phyloP scores from a whole-genome alignment of 2,329 filamentous ascomycete genomes.

The Epichloe baconii region DNA sequence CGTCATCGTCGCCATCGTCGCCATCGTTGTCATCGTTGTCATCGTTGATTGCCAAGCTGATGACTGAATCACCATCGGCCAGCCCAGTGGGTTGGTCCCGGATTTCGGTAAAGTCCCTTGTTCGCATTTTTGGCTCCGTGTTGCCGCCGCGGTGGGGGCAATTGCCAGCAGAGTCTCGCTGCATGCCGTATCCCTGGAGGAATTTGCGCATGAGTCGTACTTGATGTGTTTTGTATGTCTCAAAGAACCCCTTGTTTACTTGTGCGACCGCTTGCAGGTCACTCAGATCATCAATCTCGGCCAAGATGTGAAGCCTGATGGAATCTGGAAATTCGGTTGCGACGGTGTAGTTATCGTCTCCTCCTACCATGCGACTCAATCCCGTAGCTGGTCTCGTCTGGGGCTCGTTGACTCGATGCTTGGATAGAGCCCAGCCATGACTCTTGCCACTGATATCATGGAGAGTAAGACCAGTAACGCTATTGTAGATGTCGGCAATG shows the following conservation, averaged over 20 bases:
- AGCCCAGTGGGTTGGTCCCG: constrained; percentile 10
- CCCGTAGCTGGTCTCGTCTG: constrained; percentile 20
- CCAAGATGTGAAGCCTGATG: constrained; percentile 27
- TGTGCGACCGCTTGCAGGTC: constrained; percentile 31
- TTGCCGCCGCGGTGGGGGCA: constrained; percentile 8
- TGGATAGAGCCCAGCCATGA: constrained; percentile 37
- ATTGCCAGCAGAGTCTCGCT: background rate
- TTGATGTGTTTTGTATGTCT: constrained; percentile 32
- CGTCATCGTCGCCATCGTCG: constrained; percentile 9
- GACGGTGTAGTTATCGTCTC: constrained; percentile 17
- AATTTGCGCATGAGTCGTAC: constrained; percentile 24
- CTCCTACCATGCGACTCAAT: constrained; percentile 18
- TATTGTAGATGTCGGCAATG: constrained; percentile 38
- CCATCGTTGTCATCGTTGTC: constrained; percentile 14
- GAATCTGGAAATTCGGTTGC: constrained; percentile 22
- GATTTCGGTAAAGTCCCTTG: constrained; percentile 17
- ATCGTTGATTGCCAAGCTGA: background rate
- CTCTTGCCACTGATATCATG: constrained; percentile 33
- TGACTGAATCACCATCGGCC: background rate
- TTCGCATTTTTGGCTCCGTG: constrained; percentile 22
- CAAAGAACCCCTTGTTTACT: constrained; percentile 29
- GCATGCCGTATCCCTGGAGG: constrained; percentile 14
- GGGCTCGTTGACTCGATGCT: constrained; percentile 22
- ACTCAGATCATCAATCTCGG: constrained; percentile 24
- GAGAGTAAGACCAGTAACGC: constrained; percentile 34